Evolutionary conservation across 1,284 basidiomycete species (phyloP), one percentile per base, ranked within the genome.

Genomic region (Pseudozyma thailandica): DNA sequence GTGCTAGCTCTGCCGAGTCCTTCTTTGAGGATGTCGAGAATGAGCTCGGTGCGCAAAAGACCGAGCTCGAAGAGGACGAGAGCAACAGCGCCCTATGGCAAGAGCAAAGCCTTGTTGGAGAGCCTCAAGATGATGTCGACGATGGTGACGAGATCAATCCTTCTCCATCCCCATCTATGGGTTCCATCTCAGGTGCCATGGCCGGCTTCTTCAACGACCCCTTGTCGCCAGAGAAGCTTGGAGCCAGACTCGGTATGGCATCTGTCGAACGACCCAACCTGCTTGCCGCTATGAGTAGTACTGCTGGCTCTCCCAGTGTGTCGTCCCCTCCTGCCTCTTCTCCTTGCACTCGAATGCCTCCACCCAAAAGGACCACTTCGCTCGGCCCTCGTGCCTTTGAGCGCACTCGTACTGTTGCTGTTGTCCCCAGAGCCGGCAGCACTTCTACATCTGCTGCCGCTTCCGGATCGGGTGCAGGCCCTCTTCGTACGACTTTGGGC

Each of bases 121-220:
- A 45, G 27, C 42, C 47, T 4, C 42, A 54, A 3, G 30, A 45
- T 26, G 49, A 56, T 4, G 51, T 48, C 18, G 20, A 41, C 21
- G 39, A 41, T 4, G 39, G 10, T 21, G 9, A 18, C 13, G 54
- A 60, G 33, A 45, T 48, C 47, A 58, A 72, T 10, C 74, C 66
- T 21, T 72, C 74, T 6, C 74, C 75, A 6, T 65, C 70, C 3
- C 62, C 75, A 2, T 64, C 74, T 1, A 66, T 66, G 63, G 42
- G 43, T 10, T 66, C 63, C 12, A 12, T 56, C 7, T 52, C 58
- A 2, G 72, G 65, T 3, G 48, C 63, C 37, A 74, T 81, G 53
- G 75, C 69, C 16, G 64, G 53, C 52, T 81, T 77, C 63, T 81
- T 81, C 46, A 78, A 65, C 52, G 64, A 79, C 26, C 79, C 79